A percentile compares a stretch with the other conserved stretches of the same genome.
These are phyloP conservation scores for Erucastrum elatum DNA, from an alignment of 345 rosid genomes.

Conservation along the genomic window DNA sequence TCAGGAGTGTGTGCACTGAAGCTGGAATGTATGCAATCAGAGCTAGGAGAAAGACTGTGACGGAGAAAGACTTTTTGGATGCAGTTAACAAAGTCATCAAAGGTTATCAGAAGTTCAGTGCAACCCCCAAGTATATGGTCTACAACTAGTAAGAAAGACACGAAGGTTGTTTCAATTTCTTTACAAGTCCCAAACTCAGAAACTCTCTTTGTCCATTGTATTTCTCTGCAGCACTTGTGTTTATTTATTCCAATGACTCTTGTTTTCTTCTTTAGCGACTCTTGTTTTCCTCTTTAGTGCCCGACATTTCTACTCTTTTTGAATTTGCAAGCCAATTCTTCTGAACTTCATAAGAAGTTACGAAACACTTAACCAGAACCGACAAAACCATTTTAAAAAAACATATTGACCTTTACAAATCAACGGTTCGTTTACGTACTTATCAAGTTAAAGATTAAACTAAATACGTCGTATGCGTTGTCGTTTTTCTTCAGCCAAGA, in stretches of 20 bases:
- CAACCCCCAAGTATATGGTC: slow-evolving; percentile 66
- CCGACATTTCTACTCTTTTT: no score
- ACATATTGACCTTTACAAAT: no score
- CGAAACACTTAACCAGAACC: no score
- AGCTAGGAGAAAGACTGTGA: slow-evolving; percentile 89
- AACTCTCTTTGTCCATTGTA: neutral
- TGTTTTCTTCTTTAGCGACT: neutral
- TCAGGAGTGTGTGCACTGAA: slow-evolving; percentile 93
- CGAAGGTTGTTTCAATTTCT: neutral
- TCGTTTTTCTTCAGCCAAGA: no score
- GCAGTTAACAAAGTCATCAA: slow-evolving; percentile 98
- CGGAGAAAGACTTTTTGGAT: slow-evolving; percentile 93
- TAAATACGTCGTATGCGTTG: no score
- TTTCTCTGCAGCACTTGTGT: neutral
- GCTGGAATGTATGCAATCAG: slow-evolving; percentile 96
- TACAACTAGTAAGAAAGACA: slow-evolving; percentile 41
- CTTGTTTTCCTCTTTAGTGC: no score
- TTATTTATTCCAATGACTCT: neutral
- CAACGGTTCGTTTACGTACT: no score
- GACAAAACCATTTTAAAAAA: no score
- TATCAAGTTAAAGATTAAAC: no score
- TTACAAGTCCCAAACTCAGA: neutral
- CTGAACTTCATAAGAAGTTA: no score
- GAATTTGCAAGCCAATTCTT: no score
- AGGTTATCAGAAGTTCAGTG: slow-evolving; percentile 60